Conservation (phyloP, 768 basidiomycete genomes). For the Leccinum variicolor region DNA sequence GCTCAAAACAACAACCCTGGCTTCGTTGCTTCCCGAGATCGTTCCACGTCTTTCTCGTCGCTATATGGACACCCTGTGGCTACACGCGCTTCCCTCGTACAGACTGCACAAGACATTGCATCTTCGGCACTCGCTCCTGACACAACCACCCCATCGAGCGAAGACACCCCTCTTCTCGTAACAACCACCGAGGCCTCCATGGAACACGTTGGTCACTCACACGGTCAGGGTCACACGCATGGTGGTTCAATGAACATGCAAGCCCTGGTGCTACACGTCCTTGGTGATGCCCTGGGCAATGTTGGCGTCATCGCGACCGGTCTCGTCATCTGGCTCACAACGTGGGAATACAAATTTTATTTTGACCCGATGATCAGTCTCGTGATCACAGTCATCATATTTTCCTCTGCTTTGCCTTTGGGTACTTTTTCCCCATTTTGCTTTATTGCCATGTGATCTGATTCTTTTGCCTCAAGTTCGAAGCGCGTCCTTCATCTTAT, state of each 20-base stretch:
- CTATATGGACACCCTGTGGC: constrained; percentile 73
- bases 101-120: constrained; percentile 82
- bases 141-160: constrained; percentile 19
- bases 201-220: constrained; percentile 10
- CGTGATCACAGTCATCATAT: constrained; percentile 94
- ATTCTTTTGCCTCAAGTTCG: constrained; percentile 48
- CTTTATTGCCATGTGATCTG: neutral
- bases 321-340: constrained; percentile 87
- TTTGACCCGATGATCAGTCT: constrained; percentile 92
- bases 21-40: constrained; percentile 28
- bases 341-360: constrained; percentile 84
- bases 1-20: constrained; percentile 14
- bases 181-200: constrained; percentile 3
- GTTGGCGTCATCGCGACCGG: constrained; percentile 97
- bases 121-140: constrained; percentile 24
- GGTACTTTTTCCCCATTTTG: constrained; percentile 39
- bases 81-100: constrained; percentile 69
- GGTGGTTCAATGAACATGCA: constrained; percentile 94
- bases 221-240: constrained; percentile 41
- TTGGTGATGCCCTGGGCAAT: constrained; percentile 97
- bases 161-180: constrained; percentile 46
- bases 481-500: constrained; percentile 89
- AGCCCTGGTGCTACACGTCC: constrained; percentile 90
- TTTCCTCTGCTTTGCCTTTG: constrained; percentile 90
- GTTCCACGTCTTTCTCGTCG: constrained; percentile 50